Base-by-base conservation (phyloP, 176 grass and related monocot genomes). In the Triticum turgidum region DNA sequence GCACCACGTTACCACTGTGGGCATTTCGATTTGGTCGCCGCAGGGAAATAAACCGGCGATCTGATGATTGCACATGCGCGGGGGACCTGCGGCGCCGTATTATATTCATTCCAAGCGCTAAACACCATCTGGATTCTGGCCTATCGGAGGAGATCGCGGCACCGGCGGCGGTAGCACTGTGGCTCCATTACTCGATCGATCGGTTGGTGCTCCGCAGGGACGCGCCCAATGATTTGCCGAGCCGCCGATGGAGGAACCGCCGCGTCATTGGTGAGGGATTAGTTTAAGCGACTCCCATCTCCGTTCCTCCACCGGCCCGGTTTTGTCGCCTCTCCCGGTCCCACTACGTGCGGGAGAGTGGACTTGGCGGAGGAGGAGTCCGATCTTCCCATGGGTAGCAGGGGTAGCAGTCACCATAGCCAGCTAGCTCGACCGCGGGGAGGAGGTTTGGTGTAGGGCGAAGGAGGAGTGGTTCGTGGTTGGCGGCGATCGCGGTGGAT, bases 11-110 rank as follows among this genome's bases (percentile, higher is more conserved):
- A 61, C 11, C 47, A 5, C 69, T 30, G 63, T 59, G 32, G 25
- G 27, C 61, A 27, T 79, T 5, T 78, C 41, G 84, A 87, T 84
- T 66, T 4, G 70, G 61, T 27, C 45, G 70, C 39, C 39, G 32
- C 32, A 33, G 32, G 32, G 32, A 39, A 44, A 11, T 9, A 2
- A 4, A 3, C 3, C 47, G 75, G 3, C 18, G 54, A 29, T 37
- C 45, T 7, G 51, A 86, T 90, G 83, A 90, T 90, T 90, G 88
- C 83, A 90, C 88, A 86, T 90, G 79, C 79, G 65, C 59, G 59
- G 25, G 49, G 14, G 74, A n/a, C 71, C 7, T 70, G 11, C 44
- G 44, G 44, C 10, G 39, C 39, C 39, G 39, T 41, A 41, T 41
- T 41, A 8, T 41, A 41, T 41, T 41, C 39, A 71, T 41, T 71